Conservation (phyloP, 306 rosid genomes). For the Comarum palustre region DNA sequence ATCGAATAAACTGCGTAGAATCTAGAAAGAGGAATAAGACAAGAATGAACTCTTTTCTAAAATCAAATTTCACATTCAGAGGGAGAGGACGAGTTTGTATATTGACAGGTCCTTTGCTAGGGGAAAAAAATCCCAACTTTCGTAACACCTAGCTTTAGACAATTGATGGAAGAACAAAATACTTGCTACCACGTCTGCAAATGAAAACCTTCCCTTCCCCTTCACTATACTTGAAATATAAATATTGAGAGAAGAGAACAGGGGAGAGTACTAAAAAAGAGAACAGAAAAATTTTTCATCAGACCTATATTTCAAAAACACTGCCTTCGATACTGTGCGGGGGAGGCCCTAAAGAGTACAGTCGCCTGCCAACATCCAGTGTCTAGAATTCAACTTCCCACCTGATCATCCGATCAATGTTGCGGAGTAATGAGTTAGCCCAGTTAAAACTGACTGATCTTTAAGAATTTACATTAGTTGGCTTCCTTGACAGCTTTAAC, state of each 20-base stretch:
- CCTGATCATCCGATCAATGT: conserved; percentile 50
- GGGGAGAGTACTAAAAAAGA: background rate
- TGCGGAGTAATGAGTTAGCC: conserved; percentile 42
- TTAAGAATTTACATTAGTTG: conserved; percentile 55
- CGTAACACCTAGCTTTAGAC: conserved; percentile 20
- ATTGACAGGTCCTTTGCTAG: conserved; percentile 32
- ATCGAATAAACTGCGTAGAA: too few relatives aligned
- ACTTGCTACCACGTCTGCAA: conserved; percentile 24
- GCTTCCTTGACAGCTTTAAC: conserved; percentile 33
- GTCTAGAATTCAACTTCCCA: conserved; percentile 56
- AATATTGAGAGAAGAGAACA: background rate
- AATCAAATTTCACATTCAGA: conserved; percentile 8
- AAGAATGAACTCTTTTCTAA: conserved; percentile 14
- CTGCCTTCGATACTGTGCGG: conserved; percentile 33
- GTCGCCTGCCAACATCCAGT: conserved; percentile 41
- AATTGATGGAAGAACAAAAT: conserved; percentile 22
- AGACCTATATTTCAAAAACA: conserved; percentile 39
- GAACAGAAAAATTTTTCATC: conserved; percentile 32
- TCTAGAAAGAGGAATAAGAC: background rate
- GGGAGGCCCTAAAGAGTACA: conserved; percentile 38
- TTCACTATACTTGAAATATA: background rate
- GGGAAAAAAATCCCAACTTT: conserved; percentile 12
- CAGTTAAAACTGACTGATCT: conserved; percentile 37
- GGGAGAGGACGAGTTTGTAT: conserved; percentile 9
- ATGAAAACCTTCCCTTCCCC: conserved; percentile 19